Base-by-base conservation (phyloP, 805 yeast genomes). In the Clavispora fructus region DNA sequence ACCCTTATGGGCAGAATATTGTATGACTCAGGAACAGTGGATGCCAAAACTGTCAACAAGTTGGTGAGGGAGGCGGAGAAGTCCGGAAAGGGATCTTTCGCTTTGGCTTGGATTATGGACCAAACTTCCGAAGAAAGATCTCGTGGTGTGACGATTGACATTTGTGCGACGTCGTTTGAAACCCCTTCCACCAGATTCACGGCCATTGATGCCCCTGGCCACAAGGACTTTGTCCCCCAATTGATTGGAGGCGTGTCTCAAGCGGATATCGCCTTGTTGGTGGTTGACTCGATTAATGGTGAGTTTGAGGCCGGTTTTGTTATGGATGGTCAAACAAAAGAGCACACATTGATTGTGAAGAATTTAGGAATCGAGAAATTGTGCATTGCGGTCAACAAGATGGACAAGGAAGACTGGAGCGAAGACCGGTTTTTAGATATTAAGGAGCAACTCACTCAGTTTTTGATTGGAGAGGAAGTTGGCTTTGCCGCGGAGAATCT, bases 181-280 rank as follows among this genome's bases (percentile, higher is more conserved):
- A 83, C 91, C 2, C 44, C 58, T 1, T 61, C 55, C 2, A 71
- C 81, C 6, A 65, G 73, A 41, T 85, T 83, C 60, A 82, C 88
- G 0, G 83, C 89, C 5, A 79, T 87, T 45, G 95, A 87, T 66
- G 90, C 95, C 0, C 95, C 95, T 0, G 95, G 95, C 0, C 95
- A 87, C 63, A 73, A 75, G 49, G 94, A 87, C 57, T 87, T 84
- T 62, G 86, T 87, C 29, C 95, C 95, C 4, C 87, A 85, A 56
- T 85, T 87, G 89, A 85, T 87, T 53, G 85, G 87, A 27, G 95
- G 95, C 27, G 85, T 87, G 1, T 68, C 85, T 3, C 90, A 85
- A 57, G 91, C 94, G 0, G 94, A 87, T 56, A 62, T 82, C 38
- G 91, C 91, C 0, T 69, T 87, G 14, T 69, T 86, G 35, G 87